These are phyloP conservation scores for Phytophthora pistaciae DNA, from an alignment of 352 stramenopile species.

Conservation along the genomic window DNA sequence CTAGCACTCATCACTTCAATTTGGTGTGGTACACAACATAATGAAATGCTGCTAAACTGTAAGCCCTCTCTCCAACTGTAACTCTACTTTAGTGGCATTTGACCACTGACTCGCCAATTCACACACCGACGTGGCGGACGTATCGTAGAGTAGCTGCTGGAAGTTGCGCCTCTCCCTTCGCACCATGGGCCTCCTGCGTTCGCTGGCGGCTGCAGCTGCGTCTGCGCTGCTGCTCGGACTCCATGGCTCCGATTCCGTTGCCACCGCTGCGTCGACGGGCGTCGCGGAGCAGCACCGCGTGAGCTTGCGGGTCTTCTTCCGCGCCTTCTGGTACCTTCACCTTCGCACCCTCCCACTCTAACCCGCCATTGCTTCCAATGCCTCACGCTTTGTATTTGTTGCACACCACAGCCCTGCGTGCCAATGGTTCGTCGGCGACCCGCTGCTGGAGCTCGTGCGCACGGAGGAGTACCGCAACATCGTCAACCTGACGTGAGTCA, in stretches of 20 bases:
- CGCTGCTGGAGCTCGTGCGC: conserved; percentile 74
- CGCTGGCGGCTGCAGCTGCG: conserved; percentile 23
- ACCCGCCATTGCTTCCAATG: background rate
- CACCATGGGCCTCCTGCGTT: conserved; percentile 32
- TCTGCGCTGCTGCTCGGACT: conserved; percentile 35
- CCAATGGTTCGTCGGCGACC: conserved; percentile 82
- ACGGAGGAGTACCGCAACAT: conserved; percentile 80
- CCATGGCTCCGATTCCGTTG: conserved; percentile 9
- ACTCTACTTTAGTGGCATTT: background rate
- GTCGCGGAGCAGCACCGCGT: conserved; percentile 56
- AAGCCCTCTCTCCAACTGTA: background rate
- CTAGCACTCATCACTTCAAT: background rate
- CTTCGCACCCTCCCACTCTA: background rate
- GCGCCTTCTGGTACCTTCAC: conserved; percentile 73
- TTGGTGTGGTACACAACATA: background rate
- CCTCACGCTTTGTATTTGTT: background rate
- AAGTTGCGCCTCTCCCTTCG: conserved; percentile 14
- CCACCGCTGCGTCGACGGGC: conserved; percentile 11
- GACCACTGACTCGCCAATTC: background rate
- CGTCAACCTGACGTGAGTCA: conserved; percentile 65
- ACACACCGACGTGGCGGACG: background rate
- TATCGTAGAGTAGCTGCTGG: conserved; percentile 9
- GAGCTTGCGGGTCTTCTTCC: conserved; percentile 75
- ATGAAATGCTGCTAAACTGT: background rate
- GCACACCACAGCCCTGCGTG: conserved; percentile 66